Evolutionary conservation across 805 yeast species (phyloP), one percentile per base, ranked within the genome.

Genomic region (Tetrapisispora iriomotensis): DNA sequence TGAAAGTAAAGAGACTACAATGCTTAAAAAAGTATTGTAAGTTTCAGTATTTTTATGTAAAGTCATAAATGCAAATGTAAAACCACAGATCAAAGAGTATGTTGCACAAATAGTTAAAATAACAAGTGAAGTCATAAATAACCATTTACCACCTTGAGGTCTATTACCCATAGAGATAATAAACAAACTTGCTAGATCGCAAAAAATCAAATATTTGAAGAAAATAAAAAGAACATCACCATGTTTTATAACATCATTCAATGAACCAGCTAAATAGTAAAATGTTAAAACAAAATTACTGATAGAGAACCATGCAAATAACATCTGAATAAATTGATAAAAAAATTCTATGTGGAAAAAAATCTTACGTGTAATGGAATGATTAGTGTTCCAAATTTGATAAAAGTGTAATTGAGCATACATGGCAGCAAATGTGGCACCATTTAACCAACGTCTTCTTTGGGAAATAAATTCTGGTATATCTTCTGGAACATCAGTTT

Each of bases 381-480:
- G 99, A 50, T 79, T 82, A 0, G 96, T 84, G 44, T 73, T 67
- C 95, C 96, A 90, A 41, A 92, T 82, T 50, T 83, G 82, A 40
- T 77, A 71, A 72, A 88, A 85, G 58, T 88, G 94, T 40, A 83
- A 55, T 47, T 84, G 84, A 2, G 96, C 79, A 58, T 82, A 92
- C 39, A 88, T 68, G 3, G 97, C 97, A 1, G 99, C 97, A 66
- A 92, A 92, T 56, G 92, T 74, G 2, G 98, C 94, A 59, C 99
- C 99, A 61, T 90, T 90, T 45, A 90, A 72, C 98, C 98, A 90
- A 69, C 98, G 79, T 67, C 98, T 81, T 67, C 98, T 80, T 66
- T 90, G 98, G 40, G 92, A 75, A 38, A 90, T 84, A 55, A 92
- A 86, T 56, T 92, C 97, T n/a, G 95, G 82, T 32, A 88, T 71